Conservation (phyloP, 2,329 filamentous ascomycete genomes). For the Helicocarpus griseus region DNA sequence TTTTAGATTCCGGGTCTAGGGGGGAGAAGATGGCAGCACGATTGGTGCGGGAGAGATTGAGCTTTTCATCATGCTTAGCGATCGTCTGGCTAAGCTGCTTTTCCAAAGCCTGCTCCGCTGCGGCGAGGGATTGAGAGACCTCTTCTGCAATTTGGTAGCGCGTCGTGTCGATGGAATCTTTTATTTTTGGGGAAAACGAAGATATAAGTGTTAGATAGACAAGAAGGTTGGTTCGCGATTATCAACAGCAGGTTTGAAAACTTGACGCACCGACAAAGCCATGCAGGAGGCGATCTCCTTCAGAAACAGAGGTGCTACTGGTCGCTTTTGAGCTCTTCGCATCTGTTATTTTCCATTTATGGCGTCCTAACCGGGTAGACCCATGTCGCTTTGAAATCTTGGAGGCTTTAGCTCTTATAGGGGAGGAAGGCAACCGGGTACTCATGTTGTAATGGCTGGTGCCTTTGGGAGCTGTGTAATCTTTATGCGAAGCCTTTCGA, state of each 20-base stretch:
- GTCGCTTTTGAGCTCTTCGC: background rate
- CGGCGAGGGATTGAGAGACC: conserved; percentile 5
- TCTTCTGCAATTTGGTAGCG: conserved; percentile 10
- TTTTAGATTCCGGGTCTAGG: background rate
- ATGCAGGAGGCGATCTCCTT: background rate
- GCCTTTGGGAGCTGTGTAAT: background rate
- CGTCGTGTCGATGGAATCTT: conserved; percentile 9
- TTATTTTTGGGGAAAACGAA: background rate
- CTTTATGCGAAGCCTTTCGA: background rate
- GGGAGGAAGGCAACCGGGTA: background rate
- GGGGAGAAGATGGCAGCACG: background rate
- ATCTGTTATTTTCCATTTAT: background rate
- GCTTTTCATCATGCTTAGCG: background rate
- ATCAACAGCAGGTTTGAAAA: background rate
- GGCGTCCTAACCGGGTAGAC: background rate
- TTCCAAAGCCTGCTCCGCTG: conserved; percentile 5
- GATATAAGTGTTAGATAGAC: background rate
- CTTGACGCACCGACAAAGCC: background rate
- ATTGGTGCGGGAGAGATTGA: background rate
- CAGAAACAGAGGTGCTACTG: background rate
- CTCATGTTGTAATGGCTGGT: background rate
- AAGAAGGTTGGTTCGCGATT: background rate
- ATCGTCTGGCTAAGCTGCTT: background rate
- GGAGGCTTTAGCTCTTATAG: background rate
- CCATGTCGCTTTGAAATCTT: background rate